These are phyloP conservation scores for Biancaea sappan DNA, from an alignment of 306 rosid species.

Conservation along the genomic window DNA sequence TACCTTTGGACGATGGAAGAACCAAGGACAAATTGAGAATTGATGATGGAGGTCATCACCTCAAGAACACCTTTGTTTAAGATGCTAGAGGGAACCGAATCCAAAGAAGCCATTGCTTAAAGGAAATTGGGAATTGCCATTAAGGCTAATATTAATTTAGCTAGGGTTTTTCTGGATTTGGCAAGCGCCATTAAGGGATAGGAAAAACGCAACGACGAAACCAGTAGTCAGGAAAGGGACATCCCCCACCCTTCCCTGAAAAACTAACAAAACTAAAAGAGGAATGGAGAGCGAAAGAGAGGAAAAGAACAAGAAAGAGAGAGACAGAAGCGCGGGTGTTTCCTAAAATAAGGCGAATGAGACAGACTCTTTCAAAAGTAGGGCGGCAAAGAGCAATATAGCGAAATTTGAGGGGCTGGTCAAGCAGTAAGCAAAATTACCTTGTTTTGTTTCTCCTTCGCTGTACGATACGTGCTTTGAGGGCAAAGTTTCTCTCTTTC, in stretches of 20 bases:
- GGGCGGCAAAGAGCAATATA: neutral
- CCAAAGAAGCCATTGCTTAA: neutral
- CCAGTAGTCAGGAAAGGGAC: too few relatives aligned
- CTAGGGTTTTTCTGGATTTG: neutral
- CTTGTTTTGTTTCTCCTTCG: neutral
- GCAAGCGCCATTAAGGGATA: neutral
- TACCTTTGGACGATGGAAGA: slow-evolving; percentile 21
- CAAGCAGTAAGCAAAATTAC: neutral
- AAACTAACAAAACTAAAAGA: neutral
- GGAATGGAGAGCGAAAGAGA: neutral
- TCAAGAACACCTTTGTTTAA: neutral
- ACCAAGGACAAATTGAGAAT: slow-evolving; percentile 38
- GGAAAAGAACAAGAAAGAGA: too few relatives aligned
- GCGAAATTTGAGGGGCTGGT: neutral
- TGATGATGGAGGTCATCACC: neutral
- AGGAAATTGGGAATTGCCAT: neutral
- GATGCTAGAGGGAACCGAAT: neutral
- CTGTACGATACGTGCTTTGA: neutral
- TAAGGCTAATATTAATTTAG: neutral
- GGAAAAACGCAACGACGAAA: neutral
- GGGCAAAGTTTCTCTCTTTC: neutral
- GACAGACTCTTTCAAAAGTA: neutral
- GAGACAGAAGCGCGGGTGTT: slow-evolving; percentile 32
- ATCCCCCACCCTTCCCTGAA: neutral
- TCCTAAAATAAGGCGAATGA: neutral